phyloP scores from a whole-genome alignment of 257 asterid genomes.

The Fraxinus excelsior region DNA sequence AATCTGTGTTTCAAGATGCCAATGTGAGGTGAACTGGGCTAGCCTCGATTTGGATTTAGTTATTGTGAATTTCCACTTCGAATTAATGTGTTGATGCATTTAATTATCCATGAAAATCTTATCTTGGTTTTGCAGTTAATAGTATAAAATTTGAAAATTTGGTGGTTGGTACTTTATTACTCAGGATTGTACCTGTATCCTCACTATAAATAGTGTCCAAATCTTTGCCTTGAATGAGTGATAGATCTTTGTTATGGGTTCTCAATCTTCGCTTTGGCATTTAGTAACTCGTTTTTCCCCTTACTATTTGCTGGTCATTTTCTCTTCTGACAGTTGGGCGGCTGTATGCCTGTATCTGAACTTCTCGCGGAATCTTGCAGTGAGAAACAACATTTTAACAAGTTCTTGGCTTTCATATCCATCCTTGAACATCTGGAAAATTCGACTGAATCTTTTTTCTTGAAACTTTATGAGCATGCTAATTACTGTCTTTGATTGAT shows the following conservation, averaged over 20 bases:
- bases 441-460: no score
- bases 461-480: no score
- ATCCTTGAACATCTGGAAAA: no score
- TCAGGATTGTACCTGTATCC: background rate
- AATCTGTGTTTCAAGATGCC: background rate
- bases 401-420: constrained; percentile 10
- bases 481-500: no score
- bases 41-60: no score
- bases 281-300: background rate
- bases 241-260: background rate
- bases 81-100: background rate
- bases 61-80: background rate
- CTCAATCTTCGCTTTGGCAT: background rate
- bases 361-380: constrained; percentile 14
- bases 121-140: background rate
- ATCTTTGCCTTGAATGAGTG: background rate
- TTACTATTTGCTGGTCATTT: constrained; percentile 11
- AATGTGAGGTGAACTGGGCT: background rate
- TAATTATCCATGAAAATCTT: no score
- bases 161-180: background rate
- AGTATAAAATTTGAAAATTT: no score
- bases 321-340: constrained; percentile 74
- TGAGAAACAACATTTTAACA: constrained; percentile 21
- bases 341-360: constrained; percentile 73
- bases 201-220: background rate